Percentiles rank a stretch among this genome's conserved stretches.
phyloP scores from a whole-genome alignment of 441 rosid genomes.

The Erysimum cheiri region DNA sequence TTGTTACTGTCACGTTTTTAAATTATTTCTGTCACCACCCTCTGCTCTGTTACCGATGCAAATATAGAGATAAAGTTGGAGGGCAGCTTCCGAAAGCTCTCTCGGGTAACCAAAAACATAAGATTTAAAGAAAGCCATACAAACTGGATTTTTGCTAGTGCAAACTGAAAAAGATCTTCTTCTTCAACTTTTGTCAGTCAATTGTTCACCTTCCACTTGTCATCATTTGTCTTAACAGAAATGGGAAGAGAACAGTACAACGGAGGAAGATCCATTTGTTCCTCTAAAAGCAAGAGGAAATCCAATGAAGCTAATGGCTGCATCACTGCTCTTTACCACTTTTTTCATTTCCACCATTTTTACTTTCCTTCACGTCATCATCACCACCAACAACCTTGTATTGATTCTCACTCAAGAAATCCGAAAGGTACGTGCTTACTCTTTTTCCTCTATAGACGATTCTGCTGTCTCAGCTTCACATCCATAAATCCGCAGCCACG shows the following conservation, averaged over 20 bases:
- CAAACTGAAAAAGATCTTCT: slow-evolving; percentile 17
- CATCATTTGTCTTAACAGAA: slow-evolving; percentile 15
- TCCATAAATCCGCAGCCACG: not conserved
- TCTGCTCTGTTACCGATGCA: slow-evolving; percentile 32
- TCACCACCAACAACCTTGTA: slow-evolving; percentile 16
- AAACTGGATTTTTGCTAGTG: slow-evolving; percentile 1
- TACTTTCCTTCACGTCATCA: slow-evolving; percentile 32
- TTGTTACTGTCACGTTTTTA: slow-evolving; percentile 21
- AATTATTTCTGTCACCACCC: slow-evolving; percentile 18
- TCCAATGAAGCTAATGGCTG: slow-evolving; percentile 35
- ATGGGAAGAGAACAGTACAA: slow-evolving; percentile 29
- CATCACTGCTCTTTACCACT: slow-evolving; percentile 30
- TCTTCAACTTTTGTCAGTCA: slow-evolving; percentile 30
- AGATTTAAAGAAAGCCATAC: not conserved
- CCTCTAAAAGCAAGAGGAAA: slow-evolving; percentile 19
- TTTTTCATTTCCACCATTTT: slow-evolving; percentile 24
- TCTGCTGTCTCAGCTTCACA: slow-evolving; percentile 18
- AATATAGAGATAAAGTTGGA: slow-evolving; percentile 11
- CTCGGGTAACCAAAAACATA: slow-evolving; percentile 15
- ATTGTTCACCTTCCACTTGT: slow-evolving; percentile 25
- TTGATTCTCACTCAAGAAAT: slow-evolving; percentile 25
- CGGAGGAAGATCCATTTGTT: slow-evolving; percentile 26
- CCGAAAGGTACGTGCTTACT: slow-evolving; percentile 24
- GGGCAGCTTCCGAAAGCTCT: not conserved
- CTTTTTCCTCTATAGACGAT: not conserved